Base-by-base conservation (phyloP, 2,329 filamentous ascomycete genomes). In the Arthroderma sp. region DNA sequence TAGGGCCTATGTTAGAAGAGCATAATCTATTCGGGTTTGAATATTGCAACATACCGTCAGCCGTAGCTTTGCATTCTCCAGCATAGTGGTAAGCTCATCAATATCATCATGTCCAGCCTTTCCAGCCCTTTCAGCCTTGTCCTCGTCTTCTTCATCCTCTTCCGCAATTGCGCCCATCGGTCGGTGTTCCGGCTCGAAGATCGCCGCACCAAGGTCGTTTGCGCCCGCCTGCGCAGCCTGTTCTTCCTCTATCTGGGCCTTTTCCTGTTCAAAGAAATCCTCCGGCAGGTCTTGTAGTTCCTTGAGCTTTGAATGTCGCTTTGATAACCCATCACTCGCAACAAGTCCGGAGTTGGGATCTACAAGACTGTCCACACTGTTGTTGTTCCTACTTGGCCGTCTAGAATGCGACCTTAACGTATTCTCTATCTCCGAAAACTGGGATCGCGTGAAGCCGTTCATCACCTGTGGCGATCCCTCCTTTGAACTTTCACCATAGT, bases 21-120 rank as follows among this genome's bases (percentile, higher is more conserved):
- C 8, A 23, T 60, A 21, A 2, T 19, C 6, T 15, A 21, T 54
- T 37, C 23, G 8, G 43, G 21, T 1, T n/a, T 19, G 2, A 51
- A 11, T 31, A 31, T 49, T 21, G 28, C 25, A 38, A 73, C 87
- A 70, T 78, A 94, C 89, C 67, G 88, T 93, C 60, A 97, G 77
- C 64, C 90, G 81, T 69, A 84, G 85, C 74, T 96, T 96, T 33
- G 91, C 91, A 72, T 95, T 95, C 57, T 90, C 88, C 63, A 85
- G 84, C 69, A 88, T 91, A 61, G 95, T 74, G 23, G 87, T 83
- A 15, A 80, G 83, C 53, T 87, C 88, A 2, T 88, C 88, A 65
- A 85, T 82, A 47, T 79, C 77, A 57, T 86, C 81, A 58, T 81
- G 2, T 79, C 71, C 71, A 13, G 15, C 47, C 2, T 31, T 33